Base-by-base conservation (phyloP, 2,329 filamentous ascomycete genomes). In the Colletotrichum sp. region DNA sequence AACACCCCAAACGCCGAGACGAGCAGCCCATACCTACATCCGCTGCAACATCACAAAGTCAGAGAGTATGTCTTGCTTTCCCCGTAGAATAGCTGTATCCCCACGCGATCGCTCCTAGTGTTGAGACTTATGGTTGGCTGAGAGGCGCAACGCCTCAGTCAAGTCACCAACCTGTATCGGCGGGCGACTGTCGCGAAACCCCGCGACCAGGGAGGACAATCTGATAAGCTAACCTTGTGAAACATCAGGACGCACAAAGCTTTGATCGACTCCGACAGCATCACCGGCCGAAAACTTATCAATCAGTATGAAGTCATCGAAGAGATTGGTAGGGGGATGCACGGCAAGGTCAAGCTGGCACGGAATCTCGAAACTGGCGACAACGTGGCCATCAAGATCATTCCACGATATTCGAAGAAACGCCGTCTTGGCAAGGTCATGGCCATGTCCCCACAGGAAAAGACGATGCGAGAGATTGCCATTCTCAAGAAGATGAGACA, bases 401-500 rank as follows among this genome's bases (percentile, higher is more conserved):
- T 99, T 61, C 95, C 98, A 72, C 92, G 97, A 47, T 98, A 97
- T 81, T 98, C 96, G 66, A 98, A 98, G 86, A 95, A 95, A 79
- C 92, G 96, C 70, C 94, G 96, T 31, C 89, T 99, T n/a, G 97
- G 97, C 67, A 94, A 94, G 81, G 93, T 96, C 70, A 92, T 89
- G 3, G 90, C 91, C 75, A 84, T 86, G 79, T 90, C 90, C 2
- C 90, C 90, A 5, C 90, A 92, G 79, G 93, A 95, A 83, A 96
- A 96, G 86, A 95, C 94, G 70, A 98, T 98, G 86, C 93, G 94
- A 81, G 97, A 99, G 85, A 98, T 99, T 76, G 97, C 97, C 81
- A 98, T 99, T 72, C 88, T 99, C 79, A 99, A 99, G 84, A 99
- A 99, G 86, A 98, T 98, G 68, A 93, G 96, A 34, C 97, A 99